Conservation (phyloP, 768 basidiomycete species). For the Psilocybe subaeruginosa region DNA sequence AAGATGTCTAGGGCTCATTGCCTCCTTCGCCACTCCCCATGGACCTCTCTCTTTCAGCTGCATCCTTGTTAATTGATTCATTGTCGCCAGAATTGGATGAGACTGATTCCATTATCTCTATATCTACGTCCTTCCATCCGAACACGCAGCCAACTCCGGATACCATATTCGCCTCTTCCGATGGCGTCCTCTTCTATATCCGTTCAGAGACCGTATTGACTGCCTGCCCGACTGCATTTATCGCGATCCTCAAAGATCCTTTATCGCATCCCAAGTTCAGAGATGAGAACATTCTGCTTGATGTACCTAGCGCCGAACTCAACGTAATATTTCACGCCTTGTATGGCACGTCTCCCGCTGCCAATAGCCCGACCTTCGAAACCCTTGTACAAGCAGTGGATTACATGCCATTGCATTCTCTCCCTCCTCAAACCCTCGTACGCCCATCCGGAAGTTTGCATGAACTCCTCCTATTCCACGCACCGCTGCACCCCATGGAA, state of each 20-base stretch:
- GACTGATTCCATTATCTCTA: slow-evolving; percentile 13
- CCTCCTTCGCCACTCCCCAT: neutral
- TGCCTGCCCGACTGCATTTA: slow-evolving; percentile 43
- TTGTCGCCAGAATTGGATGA: neutral
- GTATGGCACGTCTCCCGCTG: slow-evolving; percentile 53
- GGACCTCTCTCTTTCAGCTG: neutral
- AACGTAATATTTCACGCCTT: slow-evolving; percentile 60
- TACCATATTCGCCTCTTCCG: slow-evolving; percentile 52
- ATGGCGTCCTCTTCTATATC: slow-evolving; percentile 67
- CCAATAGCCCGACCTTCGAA: slow-evolving; percentile 52
- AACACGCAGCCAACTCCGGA: slow-evolving; percentile 20
- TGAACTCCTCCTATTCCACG: slow-evolving; percentile 32
- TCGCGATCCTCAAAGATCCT: neutral
- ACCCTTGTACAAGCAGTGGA: slow-evolving; percentile 48
- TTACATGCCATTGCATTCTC: slow-evolving; percentile 29
- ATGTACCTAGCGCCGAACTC: slow-evolving; percentile 46
- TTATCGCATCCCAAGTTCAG: slow-evolving; percentile 16
- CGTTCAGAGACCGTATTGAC: slow-evolving; percentile 44
- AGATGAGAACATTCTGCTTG: slow-evolving; percentile 40
- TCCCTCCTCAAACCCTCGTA: slow-evolving; percentile 27
- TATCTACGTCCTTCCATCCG: slow-evolving; percentile 34
- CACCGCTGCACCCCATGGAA: slow-evolving; percentile 37
- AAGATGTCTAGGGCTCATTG: neutral
- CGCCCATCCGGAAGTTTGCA: slow-evolving; percentile 30
- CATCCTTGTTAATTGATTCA: neutral